A percentile compares a stretch with the other conserved stretches of the same genome.
These are phyloP conservation scores for Phaseolus lunatus DNA, from an alignment of 306 rosid species.

Conservation along the genomic window DNA sequence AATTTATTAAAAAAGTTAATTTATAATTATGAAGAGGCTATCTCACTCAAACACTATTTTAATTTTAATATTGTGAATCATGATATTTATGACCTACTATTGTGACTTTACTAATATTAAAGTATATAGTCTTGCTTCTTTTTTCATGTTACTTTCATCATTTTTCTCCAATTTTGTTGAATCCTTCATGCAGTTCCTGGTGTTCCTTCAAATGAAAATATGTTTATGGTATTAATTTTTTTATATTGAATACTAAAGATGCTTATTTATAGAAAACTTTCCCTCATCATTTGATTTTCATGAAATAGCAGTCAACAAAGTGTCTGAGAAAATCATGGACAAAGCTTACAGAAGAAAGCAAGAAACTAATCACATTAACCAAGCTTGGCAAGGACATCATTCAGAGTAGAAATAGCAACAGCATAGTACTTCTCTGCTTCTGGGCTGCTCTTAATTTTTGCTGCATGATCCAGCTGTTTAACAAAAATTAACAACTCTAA, in stretches of 20 bases:
- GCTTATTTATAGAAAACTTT: slow-evolving; percentile 40
- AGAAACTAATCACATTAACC: slow-evolving; percentile 59
- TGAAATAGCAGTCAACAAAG: slow-evolving; percentile 55
- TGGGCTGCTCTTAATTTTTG: slow-evolving; percentile 84
- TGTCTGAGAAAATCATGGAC: slow-evolving; percentile 51
- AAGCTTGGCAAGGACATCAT: slow-evolving; percentile 82
- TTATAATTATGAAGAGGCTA: no score
- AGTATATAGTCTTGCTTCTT: neutral
- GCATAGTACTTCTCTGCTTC: slow-evolving; percentile 96
- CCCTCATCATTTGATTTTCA: slow-evolving; percentile 54
- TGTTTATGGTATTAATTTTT: neutral
- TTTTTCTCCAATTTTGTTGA: neutral
- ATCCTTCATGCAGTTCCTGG: neutral
- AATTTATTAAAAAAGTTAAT: no score
- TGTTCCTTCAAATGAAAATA: no score
- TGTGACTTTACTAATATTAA: no score
- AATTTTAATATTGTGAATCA: no score
- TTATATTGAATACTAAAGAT: slow-evolving; percentile 16
- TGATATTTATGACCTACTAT: no score
- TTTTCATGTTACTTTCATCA: neutral
- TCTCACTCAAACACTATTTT: no score
- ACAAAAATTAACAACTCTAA: neutral
- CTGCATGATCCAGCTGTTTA: slow-evolving; percentile 90
- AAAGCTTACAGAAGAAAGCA: slow-evolving; percentile 59
- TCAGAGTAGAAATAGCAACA: slow-evolving; percentile 73